phyloP scores from a whole-genome alignment of 78 protist species.

The Salpingoeca rosetta region DNA sequence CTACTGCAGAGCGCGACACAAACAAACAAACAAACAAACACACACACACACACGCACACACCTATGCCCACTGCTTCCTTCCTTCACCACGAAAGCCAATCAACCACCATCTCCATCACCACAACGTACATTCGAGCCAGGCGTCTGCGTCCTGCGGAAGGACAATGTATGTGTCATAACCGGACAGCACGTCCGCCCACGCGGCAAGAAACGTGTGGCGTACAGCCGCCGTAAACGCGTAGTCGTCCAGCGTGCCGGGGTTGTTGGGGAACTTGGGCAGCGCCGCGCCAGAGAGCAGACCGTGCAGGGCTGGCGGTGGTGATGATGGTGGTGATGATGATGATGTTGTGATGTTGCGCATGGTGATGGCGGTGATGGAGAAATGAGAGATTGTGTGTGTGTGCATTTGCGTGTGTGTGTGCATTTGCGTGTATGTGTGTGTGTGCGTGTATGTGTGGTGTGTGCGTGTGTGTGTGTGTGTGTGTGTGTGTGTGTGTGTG shows the following conservation, averaged over 20 bases:
- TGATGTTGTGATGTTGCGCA: no score
- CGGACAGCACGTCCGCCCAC: not conserved
- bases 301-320: not conserved
- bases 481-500: no score
- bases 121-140: not conserved
- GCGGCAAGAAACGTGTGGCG: not conserved
- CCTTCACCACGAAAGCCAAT: no score
- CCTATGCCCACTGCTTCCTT: no score
- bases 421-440: not conserved
- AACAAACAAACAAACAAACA: no score
- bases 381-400: not conserved
- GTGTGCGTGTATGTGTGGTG: no score
- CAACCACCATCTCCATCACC: not conserved
- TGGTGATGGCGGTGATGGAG: no score
- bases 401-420: not conserved
- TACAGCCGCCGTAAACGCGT: not conserved
- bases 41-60: no score
- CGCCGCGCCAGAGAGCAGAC: not conserved
- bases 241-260: not conserved
- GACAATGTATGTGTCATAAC: not conserved
- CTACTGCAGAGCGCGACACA: no score
- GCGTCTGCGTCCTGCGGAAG: not conserved
- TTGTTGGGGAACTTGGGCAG: not conserved
- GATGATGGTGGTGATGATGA: not conserved
- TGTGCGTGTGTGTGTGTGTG: no score